Conservation (phyloP, 306 rosid genomes). For the Dalbergia cochinchinensis region DNA sequence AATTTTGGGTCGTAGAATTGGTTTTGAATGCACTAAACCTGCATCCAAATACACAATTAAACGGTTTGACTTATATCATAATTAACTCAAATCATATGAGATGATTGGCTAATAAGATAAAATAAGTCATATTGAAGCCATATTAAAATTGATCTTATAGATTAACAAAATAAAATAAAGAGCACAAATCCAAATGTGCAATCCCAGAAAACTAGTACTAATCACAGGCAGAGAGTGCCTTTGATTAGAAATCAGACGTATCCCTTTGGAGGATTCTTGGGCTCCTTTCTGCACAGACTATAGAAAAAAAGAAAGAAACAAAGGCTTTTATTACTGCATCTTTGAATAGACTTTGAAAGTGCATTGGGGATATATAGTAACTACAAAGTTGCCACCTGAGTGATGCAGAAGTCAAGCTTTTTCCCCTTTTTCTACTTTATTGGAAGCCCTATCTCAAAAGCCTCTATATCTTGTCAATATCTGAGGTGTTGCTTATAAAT, state of each 20-base stretch:
- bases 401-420: slow-evolving; percentile 41
- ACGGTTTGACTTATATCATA: too few species aligned
- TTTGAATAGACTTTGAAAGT: slow-evolving; percentile 41
- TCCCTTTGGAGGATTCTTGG: slow-evolving; percentile 33
- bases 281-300: slow-evolving; percentile 29
- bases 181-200: slow-evolving; percentile 9
- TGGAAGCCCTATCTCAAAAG: slow-evolving; percentile 24
- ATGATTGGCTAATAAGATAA: too few species aligned
- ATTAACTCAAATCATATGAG: too few species aligned
- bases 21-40: too few species aligned
- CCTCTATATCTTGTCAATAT: slow-evolving; percentile 36
- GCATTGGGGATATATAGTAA: slow-evolving; percentile 31
- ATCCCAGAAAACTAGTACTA: slow-evolving; percentile 3
- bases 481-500: neutral
- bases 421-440: slow-evolving; percentile 34
- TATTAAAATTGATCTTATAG: too few species aligned
- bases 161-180: neutral
- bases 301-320: slow-evolving; percentile 25
- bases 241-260: neutral
- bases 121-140: too few species aligned
- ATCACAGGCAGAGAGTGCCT: neutral
- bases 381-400: slow-evolving; percentile 33
- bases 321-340: slow-evolving; percentile 28
- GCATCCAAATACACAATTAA: too few species aligned
- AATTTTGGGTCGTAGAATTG: too few species aligned